Evolutionary conservation across 768 basidiomycete species (phyloP), one percentile per base, ranked within the genome.

Genomic region (Agaricus blazei): DNA sequence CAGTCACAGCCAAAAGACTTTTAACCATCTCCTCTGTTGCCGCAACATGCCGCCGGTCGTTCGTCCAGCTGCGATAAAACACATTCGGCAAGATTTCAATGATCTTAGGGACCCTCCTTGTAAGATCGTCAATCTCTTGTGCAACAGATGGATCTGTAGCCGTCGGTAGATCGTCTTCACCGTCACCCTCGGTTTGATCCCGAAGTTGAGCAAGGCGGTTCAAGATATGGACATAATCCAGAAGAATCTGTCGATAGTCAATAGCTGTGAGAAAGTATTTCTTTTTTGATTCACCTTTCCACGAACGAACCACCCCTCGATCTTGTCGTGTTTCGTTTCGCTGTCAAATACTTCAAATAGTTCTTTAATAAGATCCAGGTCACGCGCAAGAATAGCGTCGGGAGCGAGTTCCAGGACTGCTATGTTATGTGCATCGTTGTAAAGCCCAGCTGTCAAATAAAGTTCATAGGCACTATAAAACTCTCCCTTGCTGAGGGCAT

Each of bases 341-440:
- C 48, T 60, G 29, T 67, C 74, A 60, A 98, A 84, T 8, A 77
- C 76, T 48, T 71, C 74, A 61, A 98, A 90, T 24, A 98, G 67
- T n/a, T 76, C 76, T 36, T 75, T 73, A 24, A 97, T 70, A 11
- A 96, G 74, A 2, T 77, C 80, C 7, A 74, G 62, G 64, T 89
- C 87, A 42, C 77, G 76, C 8, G 84, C 75, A 29, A 98, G 77
- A 52, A 97, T 76, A 0, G 88, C 91, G 60, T 98, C 96, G 1
- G 93, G 90, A 5, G 89, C 91, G 7, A 99, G 80, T 57, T 94
- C 86, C n/a, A 76, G 69, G 29, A 95, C 76, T n/a, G 90, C 90
- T 42, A 98, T 75, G 47, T 84, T 81, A 65, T 97, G 94, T 0
- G 96, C 94, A 4, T 81, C 70, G 55, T 85, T 78, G 59, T 83